Conservation (phyloP, 2,329 filamentous ascomycete genomes). For the Diaporthe destruens region DNA sequence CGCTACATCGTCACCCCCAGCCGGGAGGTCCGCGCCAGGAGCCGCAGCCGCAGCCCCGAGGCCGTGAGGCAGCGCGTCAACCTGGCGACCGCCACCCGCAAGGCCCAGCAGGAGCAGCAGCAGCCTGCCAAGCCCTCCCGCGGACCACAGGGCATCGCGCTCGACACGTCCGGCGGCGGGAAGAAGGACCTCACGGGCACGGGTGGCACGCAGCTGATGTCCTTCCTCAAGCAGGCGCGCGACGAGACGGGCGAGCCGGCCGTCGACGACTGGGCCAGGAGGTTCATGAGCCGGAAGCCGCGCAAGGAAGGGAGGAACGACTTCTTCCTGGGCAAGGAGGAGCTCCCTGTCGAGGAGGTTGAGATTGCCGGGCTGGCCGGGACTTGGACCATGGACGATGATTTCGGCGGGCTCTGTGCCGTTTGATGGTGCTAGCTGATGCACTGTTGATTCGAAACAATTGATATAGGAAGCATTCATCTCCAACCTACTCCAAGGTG, state of each 20-base stretch:
- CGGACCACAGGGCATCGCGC: slow-evolving; percentile 46
- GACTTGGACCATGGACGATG: slow-evolving; percentile 89
- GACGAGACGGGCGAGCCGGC: slow-evolving; percentile 96
- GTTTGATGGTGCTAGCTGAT: slow-evolving; percentile 52
- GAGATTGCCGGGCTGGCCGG: slow-evolving; percentile 79
- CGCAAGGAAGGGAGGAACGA: slow-evolving; percentile 64
- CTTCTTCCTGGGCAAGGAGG: slow-evolving; percentile 69
- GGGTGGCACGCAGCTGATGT: slow-evolving; percentile 92
- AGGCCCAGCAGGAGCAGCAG: slow-evolving; percentile 48
- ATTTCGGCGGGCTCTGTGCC: slow-evolving; percentile 73
- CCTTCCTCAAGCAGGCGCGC: slow-evolving; percentile 94
- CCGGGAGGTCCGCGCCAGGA: slow-evolving; percentile 76
- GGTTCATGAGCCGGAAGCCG: slow-evolving; percentile 68
- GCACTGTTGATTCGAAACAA: neutral
- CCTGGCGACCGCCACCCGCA: slow-evolving; percentile 70
- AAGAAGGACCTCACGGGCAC: slow-evolving; percentile 83
- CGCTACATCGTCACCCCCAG: slow-evolving; percentile 95
- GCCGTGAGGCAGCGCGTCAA: slow-evolving; percentile 66
- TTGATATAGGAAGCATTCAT: neutral
- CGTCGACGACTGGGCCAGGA: slow-evolving; percentile 73
- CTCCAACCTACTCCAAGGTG: neutral
- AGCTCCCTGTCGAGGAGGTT: slow-evolving; percentile 62
- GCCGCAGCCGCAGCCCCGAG: slow-evolving; percentile 70
- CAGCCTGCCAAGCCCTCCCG: slow-evolving; percentile 32
- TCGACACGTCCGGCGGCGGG: slow-evolving; percentile 50